Conservation (phyloP, 2,329 filamentous ascomycete species). For the Fusarium brevicatenulatum region DNA sequence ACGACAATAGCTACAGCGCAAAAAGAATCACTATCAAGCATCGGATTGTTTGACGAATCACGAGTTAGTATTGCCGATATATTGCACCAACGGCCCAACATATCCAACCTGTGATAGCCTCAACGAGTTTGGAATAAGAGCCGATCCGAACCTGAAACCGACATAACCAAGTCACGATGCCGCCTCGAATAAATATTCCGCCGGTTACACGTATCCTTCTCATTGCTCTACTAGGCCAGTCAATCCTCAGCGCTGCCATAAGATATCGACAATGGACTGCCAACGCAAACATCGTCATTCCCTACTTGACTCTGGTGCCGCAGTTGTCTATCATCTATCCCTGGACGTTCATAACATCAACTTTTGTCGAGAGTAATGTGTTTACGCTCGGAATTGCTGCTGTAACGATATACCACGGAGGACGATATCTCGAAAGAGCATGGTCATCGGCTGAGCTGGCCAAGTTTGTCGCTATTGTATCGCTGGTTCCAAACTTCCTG, state of each 20-base stretch:
- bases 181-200: conserved; percentile 88
- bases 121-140: conserved; percentile 13
- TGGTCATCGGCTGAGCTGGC: conserved; percentile 94
- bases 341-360: conserved; percentile 89
- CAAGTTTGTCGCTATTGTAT: conserved; percentile 84
- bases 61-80: not conserved
- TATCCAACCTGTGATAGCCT: conserved; percentile 4
- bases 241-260: conserved; percentile 82
- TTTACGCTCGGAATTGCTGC: conserved; percentile 83
- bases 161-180: conserved; percentile 64
- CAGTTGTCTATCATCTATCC: conserved; percentile 86
- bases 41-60: not conserved
- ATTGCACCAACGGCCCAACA: conserved; percentile 7
- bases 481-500: conserved; percentile 82
- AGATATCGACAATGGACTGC: conserved; percentile 75
- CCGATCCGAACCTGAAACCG: conserved; percentile 5
- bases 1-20: conserved; percentile 1
- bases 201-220: conserved; percentile 88
- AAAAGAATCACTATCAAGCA: not conserved
- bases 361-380: conserved; percentile 92
- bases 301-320: conserved; percentile 89
- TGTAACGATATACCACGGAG: conserved; percentile 87
- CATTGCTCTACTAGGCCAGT: conserved; percentile 78
- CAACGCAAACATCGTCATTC: conserved; percentile 75
- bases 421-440: conserved; percentile 92